Base-by-base conservation (phyloP, 768 basidiomycete genomes). In the Tubosaeta sp. region DNA sequence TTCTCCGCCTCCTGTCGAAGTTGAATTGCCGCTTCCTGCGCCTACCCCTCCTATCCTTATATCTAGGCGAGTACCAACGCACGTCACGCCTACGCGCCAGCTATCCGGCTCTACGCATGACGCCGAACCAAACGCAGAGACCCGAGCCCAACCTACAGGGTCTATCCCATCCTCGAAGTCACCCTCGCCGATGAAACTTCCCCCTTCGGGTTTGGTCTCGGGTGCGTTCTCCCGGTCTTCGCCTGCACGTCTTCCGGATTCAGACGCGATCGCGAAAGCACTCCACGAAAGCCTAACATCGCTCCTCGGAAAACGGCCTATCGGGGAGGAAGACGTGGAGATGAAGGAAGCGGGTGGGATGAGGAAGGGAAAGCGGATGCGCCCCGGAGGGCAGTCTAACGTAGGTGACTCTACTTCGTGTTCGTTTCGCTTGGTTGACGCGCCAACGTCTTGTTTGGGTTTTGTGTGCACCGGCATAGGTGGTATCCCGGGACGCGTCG, bases 261-360 rank as follows among this genome's bases (percentile, higher is more conserved):
- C 75, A 42, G 69, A 71, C 43, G 73, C 76, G 44, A 74, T 74
- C 22, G 71, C 82, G n/a, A 78, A 73, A 58, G 84, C 78, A 16
- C 69, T 89, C 19, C 79, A 86, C 54, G 83, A 87, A 56, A 85
- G 80, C 53, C 79, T 90, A 44, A 80, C 81, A 6, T 78, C 79
- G 19, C 65, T 89, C 49, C 70, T 90, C 14, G 87, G 87, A 9
- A 90, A 91, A 64, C 76, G 87, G 9, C 73, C 74, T 10, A 68
- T 75, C 0, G 69, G 71, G 3, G 76, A 75, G 11, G 73, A 74
- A 3, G 75, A 76, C 31, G 56, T 53, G 11, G 42, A 22, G 24
- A 51, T 40, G 43, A 67, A 63, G 16, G 52, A 52, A 1, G 35
- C 46, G 4, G 59, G 54, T 12, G 55, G 53, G 2, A 55, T 49